These are phyloP conservation scores for Aspergillus sp. DNA, from an alignment of 2,329 filamentous ascomycete genomes.

Conservation along the genomic window DNA sequence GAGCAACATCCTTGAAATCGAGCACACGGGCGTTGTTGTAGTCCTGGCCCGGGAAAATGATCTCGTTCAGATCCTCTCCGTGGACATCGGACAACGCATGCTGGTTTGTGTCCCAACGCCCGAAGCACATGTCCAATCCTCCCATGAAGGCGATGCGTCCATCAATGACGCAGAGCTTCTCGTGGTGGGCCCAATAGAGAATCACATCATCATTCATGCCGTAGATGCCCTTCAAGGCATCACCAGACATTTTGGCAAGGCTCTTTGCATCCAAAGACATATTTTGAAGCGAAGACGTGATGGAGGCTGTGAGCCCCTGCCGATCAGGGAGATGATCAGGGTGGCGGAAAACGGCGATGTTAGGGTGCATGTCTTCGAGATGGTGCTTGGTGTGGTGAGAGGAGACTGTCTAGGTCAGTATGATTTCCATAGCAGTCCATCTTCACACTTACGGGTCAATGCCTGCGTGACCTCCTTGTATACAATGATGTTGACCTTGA, in stretches of 20 bases:
- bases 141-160: conserved; percentile 84
- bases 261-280: conserved; percentile 54
- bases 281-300: conserved; percentile 56
- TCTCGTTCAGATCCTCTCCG: conserved; percentile 69
- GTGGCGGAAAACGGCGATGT: conserved; percentile 85
- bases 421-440: neutral
- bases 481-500: conserved; percentile 80
- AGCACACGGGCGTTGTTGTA: conserved; percentile 86
- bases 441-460: conserved; percentile 64
- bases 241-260: conserved; percentile 64
- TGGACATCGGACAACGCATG: conserved; percentile 84
- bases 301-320: conserved; percentile 60
- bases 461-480: conserved; percentile 89
- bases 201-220: conserved; percentile 78
- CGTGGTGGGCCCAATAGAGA: conserved; percentile 89
- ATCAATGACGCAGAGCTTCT: conserved; percentile 84
- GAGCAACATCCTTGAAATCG: conserved; percentile 72
- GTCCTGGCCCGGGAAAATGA: conserved; percentile 84
- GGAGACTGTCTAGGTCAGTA: conserved; percentile 47
- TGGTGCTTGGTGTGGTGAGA: conserved; percentile 75
- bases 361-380: conserved; percentile 73
- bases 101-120: conserved; percentile 82
- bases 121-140: conserved; percentile 82
- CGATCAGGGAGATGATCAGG: conserved; percentile 81
- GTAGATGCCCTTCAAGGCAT: conserved; percentile 75